These are phyloP conservation scores for Pseudomicrostroma phylloplanum DNA, from an alignment of 1,284 basidiomycete genomes.

Conservation along the genomic window DNA sequence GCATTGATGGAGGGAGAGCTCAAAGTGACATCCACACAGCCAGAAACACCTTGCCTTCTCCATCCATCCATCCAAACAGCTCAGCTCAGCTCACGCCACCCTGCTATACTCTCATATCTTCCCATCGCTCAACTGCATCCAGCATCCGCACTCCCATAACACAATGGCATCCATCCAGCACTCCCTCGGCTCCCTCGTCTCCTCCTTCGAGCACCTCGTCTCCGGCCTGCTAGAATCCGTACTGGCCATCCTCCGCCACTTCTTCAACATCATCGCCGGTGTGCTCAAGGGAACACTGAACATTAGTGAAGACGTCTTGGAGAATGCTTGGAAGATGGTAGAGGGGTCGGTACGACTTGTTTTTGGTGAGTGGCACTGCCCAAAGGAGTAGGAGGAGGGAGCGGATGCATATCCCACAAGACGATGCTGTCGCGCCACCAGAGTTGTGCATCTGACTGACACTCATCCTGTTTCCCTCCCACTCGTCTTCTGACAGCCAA, in stretches of 20 bases:
- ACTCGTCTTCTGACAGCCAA: background rate
- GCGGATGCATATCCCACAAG: background rate
- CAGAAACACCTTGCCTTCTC: no score
- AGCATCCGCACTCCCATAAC: background rate
- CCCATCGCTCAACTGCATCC: background rate
- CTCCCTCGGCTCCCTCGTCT: constrained; percentile 10
- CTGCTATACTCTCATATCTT: no score
- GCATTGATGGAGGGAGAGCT: no score
- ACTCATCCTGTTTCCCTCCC: background rate
- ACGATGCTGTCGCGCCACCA: background rate
- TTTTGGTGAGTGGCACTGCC: constrained; percentile 1
- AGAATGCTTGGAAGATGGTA: background rate
- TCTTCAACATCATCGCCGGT: background rate
- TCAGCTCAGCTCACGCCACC: no score
- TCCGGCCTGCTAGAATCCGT: constrained; percentile 12
- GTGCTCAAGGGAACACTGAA: background rate
- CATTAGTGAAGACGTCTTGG: constrained; percentile 1
- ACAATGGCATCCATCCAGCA: constrained; percentile 14
- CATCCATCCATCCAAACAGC: no score
- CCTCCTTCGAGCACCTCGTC: constrained; percentile 7
- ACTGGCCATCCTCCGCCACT: constrained; percentile 10
- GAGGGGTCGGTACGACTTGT: background rate
- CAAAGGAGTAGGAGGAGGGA: background rate
- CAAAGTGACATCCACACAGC: no score
- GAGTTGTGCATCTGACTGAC: background rate